Evolutionary conservation across 148 eudicot species (phyloP).

Genomic region (Gaultheria prostrata): DNA sequence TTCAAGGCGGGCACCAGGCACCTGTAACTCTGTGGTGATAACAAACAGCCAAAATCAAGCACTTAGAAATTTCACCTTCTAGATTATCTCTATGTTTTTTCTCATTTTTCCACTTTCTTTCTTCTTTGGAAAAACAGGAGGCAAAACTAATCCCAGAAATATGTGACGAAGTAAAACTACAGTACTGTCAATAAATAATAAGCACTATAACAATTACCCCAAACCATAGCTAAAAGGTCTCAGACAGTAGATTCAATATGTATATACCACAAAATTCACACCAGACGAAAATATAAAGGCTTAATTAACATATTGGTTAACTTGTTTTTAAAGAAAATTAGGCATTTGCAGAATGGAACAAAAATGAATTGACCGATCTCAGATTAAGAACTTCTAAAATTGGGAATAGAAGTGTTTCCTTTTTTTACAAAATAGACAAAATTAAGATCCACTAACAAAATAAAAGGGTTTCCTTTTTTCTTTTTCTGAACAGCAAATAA

Average conservation of each 20-base stretch:
- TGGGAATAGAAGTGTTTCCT: too few relatives aligned
- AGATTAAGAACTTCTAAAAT: too few relatives aligned
- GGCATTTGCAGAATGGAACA: background rate
- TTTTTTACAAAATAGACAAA: too few relatives aligned
- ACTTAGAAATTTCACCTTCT: background rate
- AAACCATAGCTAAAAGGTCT: background rate
- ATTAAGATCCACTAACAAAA: background rate
- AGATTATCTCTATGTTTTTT: too few relatives aligned
- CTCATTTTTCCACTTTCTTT: background rate
- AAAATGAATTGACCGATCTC: background rate
- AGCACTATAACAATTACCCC: background rate
- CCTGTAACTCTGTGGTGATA: slow-evolving; percentile 55
- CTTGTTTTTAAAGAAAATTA: background rate
- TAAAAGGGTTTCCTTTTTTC: too few relatives aligned
- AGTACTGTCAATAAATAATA: background rate
- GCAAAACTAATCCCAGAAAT: background rate
- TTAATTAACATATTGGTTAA: background rate
- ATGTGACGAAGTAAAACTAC: background rate
- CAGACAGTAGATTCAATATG: background rate
- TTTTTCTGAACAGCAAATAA: too few relatives aligned
- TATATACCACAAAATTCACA: background rate
- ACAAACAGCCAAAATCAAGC: background rate
- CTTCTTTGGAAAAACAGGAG: background rate
- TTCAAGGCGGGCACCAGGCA: slow-evolving; percentile 40
- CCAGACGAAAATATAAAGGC: background rate